Evolutionary conservation across 2,329 filamentous ascomycete species (phyloP), one percentile per base, ranked within the genome.

Genomic region (Hortaea werneckii): DNA sequence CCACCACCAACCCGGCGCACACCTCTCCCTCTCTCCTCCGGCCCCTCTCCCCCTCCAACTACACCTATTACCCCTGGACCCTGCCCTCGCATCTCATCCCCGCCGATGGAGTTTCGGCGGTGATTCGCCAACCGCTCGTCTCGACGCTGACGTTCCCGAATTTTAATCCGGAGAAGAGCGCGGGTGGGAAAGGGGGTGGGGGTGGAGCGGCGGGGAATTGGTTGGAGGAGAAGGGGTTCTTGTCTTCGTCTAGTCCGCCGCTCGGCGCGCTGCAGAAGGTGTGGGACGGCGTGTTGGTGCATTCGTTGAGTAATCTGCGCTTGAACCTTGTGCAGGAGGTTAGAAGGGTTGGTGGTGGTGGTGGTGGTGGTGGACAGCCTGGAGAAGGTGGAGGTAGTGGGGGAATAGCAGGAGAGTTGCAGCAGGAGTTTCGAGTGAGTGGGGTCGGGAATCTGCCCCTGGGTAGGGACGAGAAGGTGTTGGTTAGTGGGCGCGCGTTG

Each of bases 31-130:
- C 74, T 28, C 64, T 78, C 42, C 61, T 75, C 45, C 70, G 76
- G 59, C 77, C 69, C 67, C 30, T 30, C 1, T 80, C 69, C 7
- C 78, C 77, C 5, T 81, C 80, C 0, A 94, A 94, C 57, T 82
- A 89, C 62, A 90, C 84, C 0, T 82, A 86, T 57, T 96, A 88
- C 59, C 92, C 92, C 0, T 96, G 90, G 90, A 96, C 92, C 0
- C 70, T 98, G 0, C 90, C 92, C 0, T 71, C 73, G 1, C 74
- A 78, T 27, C 73, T 94, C 55, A 75, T 95, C 2, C 87, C 89
- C 0, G 66, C 70, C 7, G 80, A 94, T 57, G 90, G 85, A 0
- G 83, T 76, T n/a, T 94, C 87, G 54, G 75, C 82, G 4, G 79
- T 77, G 9, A 82, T 94, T 53, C 74, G 79, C 5, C 73, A 80